Evolutionary conservation across 2,329 filamentous ascomycete species (phyloP).

Genomic region (Escovopsis sp.): DNA sequence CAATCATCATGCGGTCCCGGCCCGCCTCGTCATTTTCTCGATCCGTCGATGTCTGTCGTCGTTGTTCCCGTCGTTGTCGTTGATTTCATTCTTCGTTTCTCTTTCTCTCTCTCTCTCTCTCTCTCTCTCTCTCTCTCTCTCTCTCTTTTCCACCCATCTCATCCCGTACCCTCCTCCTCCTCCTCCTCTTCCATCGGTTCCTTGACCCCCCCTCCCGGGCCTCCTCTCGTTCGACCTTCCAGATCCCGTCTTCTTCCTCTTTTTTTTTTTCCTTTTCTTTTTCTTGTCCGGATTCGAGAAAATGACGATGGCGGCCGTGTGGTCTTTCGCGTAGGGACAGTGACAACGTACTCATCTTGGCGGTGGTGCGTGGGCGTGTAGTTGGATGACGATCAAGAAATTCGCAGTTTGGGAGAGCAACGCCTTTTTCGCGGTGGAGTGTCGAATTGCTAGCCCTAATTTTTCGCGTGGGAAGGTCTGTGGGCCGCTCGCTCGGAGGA

Average conservation of each 20-base stretch:
- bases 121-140: too few species aligned
- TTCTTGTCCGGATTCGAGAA: constrained; percentile 1
- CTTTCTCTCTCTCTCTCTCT: too few species aligned
- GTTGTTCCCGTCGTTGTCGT: too few species aligned
- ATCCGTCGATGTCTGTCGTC: neutral
- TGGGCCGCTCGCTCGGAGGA: constrained; percentile 8
- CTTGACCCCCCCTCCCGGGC: too few species aligned
- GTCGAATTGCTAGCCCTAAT: constrained; percentile 23
- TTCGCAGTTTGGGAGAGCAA: constrained; percentile 18
- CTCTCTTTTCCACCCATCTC: too few species aligned
- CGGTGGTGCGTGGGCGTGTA: constrained; percentile 29
- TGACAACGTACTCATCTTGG: constrained; percentile 42
- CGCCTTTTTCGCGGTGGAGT: constrained; percentile 23
- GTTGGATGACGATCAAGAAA: constrained; percentile 23
- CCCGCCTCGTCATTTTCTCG: too few species aligned
- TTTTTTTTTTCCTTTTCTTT: too few species aligned
- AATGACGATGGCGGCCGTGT: neutral
- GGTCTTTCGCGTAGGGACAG: neutral
- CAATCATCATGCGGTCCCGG: too few species aligned
- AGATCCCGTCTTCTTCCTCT: too few species aligned
- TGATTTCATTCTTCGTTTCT: neutral
- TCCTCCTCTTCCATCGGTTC: neutral
- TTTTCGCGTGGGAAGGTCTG: constrained; percentile 9
- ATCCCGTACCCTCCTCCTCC: too few species aligned
- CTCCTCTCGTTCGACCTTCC: too few species aligned